Conservation (phyloP, 2,329 filamentous ascomycete species). For the Mycosphaerella arachidis region DNA sequence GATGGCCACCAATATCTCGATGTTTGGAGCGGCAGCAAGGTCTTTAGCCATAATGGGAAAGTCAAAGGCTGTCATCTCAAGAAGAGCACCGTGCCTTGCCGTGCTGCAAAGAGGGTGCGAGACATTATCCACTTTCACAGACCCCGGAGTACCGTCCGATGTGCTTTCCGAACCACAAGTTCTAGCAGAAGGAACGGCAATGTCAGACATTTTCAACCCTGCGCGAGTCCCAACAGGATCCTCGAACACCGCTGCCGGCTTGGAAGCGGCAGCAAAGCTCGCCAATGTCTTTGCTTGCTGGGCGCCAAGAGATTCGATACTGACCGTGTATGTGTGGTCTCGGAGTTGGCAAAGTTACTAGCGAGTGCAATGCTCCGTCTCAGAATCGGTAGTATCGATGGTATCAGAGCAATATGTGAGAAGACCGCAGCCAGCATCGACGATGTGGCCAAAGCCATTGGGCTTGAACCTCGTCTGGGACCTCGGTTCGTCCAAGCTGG, state of each 20-base stretch:
- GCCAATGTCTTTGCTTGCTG: constrained; percentile 64
- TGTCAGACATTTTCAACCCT: constrained; percentile 64
- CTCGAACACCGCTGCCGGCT: constrained; percentile 55
- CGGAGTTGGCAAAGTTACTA: constrained; percentile 71
- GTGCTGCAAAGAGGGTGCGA: constrained; percentile 65
- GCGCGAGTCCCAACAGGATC: constrained; percentile 73
- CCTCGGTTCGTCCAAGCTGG: constrained; percentile 67
- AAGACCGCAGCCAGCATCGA: constrained; percentile 68
- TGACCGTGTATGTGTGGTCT: constrained; percentile 72
- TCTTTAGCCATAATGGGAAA: constrained; percentile 63
- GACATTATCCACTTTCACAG: constrained; percentile 55
- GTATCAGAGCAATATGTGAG: constrained; percentile 72
- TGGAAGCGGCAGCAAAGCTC: constrained; percentile 58
- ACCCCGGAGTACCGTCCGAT: constrained; percentile 63
- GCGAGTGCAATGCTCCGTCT: constrained; percentile 77
- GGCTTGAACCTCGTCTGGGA: constrained; percentile 64
- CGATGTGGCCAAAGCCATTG: constrained; percentile 63
- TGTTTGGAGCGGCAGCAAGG: constrained; percentile 64
- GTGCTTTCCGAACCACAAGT: constrained; percentile 79
- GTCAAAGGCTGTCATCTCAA: constrained; percentile 67
- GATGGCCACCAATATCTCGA: constrained; percentile 65
- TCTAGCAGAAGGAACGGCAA: constrained; percentile 69
- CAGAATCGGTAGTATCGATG: constrained; percentile 74
- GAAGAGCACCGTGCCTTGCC: constrained; percentile 74
- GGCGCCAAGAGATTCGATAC: constrained; percentile 62